Base-by-base conservation (phyloP, 352 stramenopile species). In the Phytophthora cryptogea region DNA sequence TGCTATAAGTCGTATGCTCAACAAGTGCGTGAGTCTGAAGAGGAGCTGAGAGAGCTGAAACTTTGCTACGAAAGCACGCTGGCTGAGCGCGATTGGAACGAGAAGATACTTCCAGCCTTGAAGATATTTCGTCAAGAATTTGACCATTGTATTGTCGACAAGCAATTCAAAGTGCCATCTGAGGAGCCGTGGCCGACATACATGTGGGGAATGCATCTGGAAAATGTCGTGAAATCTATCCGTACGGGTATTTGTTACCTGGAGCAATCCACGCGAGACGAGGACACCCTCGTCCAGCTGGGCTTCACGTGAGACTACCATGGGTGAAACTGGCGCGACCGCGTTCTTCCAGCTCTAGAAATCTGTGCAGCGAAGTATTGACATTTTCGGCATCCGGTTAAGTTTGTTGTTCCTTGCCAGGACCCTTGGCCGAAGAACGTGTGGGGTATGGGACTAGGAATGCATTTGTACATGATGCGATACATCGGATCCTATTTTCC, bases 401-500 rank as follows among this genome's bases (percentile, higher is more conserved):
- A n/a, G n/a, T 23, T 41, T 8, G 5, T 41, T 41, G 35, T 41
- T 5, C 41, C 39, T 26, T 10, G 16, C 2, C 8, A 20, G 14
- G 20, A 10, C 3, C 41, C 41, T 28, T 47, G 41, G 41, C 41
- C 41, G 7, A 11, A 16, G 20, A 26, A 31, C 13, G 20, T 31
- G 20, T 47, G 39, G 41, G 20, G 41, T 32, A 32, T 47, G 41
- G 8, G 3, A 9, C 41, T 47, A 27, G 41, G 41, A 8, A 10
- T 5, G 16, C 10, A 9, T 5, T 7, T 32, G 8, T 28, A 28
- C 20, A 32, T 6, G 8, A 45, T 81, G 77, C 60, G 59, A 58
- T 27, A 31, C 9, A 71, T 55, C 8, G 31, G 51, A 16, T 23
- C 40, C 7, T 72, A 78, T 27, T 68, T 90, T 3, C 51, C 73